Percentiles rank a stretch among this genome's conserved stretches.
phyloP scores from a whole-genome alignment of 345 rosid genomes.

The Angophora floribunda region DNA sequence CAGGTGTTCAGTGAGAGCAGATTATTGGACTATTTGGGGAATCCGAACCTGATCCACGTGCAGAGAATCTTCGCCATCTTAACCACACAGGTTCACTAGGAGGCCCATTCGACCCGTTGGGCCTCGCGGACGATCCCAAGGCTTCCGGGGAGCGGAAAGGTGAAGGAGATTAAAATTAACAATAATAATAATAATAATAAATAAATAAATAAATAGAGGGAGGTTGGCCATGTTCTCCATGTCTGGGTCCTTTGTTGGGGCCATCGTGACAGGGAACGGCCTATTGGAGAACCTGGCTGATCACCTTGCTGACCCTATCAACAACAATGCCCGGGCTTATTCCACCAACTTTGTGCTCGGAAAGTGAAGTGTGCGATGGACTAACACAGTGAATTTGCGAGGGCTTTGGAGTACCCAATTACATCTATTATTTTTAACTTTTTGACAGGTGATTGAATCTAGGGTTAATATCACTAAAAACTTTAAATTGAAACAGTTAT shows the following conservation, averaged over 20 bases:
- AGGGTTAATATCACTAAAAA: too few species aligned
- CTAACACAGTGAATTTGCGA: not conserved
- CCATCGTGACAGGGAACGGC: slow-evolving; percentile 2
- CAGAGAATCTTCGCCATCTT: not conserved
- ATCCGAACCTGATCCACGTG: not conserved
- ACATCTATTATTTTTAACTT: not conserved
- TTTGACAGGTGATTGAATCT: not conserved
- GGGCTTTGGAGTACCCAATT: not conserved
- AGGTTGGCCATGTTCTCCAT: slow-evolving; percentile 1
- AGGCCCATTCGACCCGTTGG: not conserved
- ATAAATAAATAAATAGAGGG: not conserved
- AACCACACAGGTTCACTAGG: not conserved
- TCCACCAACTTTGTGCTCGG: not conserved
- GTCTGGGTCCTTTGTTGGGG: not conserved
- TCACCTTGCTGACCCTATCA: not conserved
- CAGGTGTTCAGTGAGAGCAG: not conserved
- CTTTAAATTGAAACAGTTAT: too few species aligned
- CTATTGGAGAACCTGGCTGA: slow-evolving; percentile 1
- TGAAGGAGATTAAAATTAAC: not conserved
- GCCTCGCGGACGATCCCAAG: not conserved
- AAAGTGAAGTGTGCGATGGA: not conserved
- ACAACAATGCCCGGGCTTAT: not conserved
- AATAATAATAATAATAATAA: too few species aligned
- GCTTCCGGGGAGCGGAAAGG: slow-evolving; percentile 4
- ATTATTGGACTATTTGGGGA: not conserved